These are phyloP conservation scores for Rosa hybrid DNA, from an alignment of 331 rosid species.

Conservation along the genomic window DNA sequence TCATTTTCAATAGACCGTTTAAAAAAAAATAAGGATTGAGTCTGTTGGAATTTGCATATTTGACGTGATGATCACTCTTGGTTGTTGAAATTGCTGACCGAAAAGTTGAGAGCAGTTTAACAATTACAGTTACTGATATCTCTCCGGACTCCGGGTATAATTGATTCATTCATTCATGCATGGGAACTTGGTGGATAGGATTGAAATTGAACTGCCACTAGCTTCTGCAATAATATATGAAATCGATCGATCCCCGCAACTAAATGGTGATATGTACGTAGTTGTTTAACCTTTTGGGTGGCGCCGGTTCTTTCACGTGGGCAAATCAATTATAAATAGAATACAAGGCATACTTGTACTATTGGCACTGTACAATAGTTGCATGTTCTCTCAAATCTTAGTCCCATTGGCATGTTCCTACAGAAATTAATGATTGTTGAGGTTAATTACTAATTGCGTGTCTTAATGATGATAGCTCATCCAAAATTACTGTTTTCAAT, in stretches of 20 bases:
- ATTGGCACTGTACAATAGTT: background rate
- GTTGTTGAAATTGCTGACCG: background rate
- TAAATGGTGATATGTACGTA: background rate
- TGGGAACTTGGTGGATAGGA: background rate
- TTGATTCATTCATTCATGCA: background rate
- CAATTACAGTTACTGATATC: background rate
- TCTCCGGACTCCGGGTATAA: background rate
- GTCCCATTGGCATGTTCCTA: background rate
- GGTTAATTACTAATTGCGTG: background rate
- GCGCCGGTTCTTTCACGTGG: background rate
- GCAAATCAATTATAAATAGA: background rate
- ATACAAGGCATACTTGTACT: background rate
- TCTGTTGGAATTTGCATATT: background rate
- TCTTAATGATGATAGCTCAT: background rate
- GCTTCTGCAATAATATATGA: background rate
- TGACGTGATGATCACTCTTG: background rate
- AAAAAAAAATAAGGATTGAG: background rate
- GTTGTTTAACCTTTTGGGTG: background rate
- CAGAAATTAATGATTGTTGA: background rate
- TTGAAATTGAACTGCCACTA: background rate
- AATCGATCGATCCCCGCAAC: background rate
- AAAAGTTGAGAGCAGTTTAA: background rate
- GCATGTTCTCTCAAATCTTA: background rate
- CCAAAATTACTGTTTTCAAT: background rate
- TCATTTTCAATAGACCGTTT: background rate